Percentiles rank a stretch among this genome's conserved stretches.
These are phyloP conservation scores for Kurtzmaniella quercitrusa DNA, from an alignment of 1,139 yeast genomes.

Conservation along the genomic window DNA sequence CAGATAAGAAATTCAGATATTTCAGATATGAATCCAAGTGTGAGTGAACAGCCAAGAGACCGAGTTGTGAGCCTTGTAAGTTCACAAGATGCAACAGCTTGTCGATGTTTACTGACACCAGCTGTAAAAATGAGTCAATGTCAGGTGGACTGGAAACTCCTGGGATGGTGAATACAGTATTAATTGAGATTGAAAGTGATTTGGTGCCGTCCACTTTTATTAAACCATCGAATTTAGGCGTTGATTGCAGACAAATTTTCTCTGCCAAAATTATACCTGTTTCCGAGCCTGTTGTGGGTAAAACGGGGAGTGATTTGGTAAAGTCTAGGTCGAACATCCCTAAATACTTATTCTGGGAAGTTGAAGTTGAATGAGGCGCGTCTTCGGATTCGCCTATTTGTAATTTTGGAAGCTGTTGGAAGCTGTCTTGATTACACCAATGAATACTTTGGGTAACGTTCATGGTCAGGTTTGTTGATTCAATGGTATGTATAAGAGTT, in stretches of 20 bases:
- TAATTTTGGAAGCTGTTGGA: background rate
- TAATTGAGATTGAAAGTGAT: constrained; percentile 3
- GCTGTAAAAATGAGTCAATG: constrained; percentile 6
- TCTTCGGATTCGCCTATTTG: background rate
- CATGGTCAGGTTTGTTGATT: constrained; percentile 1
- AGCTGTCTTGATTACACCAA: constrained; percentile 6
- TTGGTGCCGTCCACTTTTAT: constrained; percentile 11
- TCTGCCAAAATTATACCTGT: constrained; percentile 5
- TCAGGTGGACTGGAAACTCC: background rate
- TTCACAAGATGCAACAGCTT: constrained; percentile 5
- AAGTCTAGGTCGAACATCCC: constrained; percentile 17
- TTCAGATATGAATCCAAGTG: constrained; percentile 5
- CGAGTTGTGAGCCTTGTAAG: background rate
- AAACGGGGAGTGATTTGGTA: constrained; percentile 25
- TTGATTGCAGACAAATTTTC: constrained; percentile 9
- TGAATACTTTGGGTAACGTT: constrained; percentile 7
- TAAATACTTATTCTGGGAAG: background rate
- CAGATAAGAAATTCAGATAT: constrained; percentile 13
- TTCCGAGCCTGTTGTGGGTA: constrained; percentile 19
- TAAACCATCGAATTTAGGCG: constrained; percentile 13
- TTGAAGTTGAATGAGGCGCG: background rate
- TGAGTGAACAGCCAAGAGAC: constrained; percentile 3
- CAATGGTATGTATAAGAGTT: constrained; percentile 24
- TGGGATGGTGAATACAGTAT: background rate
- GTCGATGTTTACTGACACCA: constrained; percentile 1